Evolutionary conservation across 257 asterid genomes (phyloP), one percentile per base, ranked within the genome.

Genomic region (Verbena officinalis): DNA sequence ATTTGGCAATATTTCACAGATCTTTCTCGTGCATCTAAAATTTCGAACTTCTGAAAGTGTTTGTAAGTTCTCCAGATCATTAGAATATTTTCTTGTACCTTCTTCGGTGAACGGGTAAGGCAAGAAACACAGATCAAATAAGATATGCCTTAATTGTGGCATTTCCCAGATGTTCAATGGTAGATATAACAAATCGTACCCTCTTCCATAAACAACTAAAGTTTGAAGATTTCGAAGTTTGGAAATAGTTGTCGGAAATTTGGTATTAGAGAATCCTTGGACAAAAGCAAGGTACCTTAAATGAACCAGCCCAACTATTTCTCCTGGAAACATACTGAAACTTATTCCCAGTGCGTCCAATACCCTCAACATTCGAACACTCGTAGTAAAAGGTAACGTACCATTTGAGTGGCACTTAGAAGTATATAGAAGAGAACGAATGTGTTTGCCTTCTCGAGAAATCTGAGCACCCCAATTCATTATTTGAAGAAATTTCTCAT

Each of bases 61-160:
- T 10, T 65, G 62, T 12, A 65, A 34, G 62, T 52, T 23, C 44
- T 48, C 17, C 14, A 49, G 43, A n/a, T 30, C 7, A 4, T 64
- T 40, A 9, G 19, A n/a, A n/a, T n/a, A 23, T 62, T 43, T 27
- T 45, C 11, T 44, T 21, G 0, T 0, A 1, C 4, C 3, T 10
- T 8, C 9, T 39, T 39, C 12, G 44, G 21, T 17, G 17, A 21
- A 51, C 36, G 70, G 70, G 49, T 13, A 13, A 38, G 70, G 70
- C 14, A 65, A 6, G 50, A 52, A 9, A 23, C 30, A 1, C 23
- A 30, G 4, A 7, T 38, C 11, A 13, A 65, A 22, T 5, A 11
- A 21, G 9, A 77, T 60, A 73, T 73, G 77, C 63, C 83, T 65
- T 30, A 77, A 9, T 27, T n/a, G 15, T 13, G 62, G 61, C 77